These are phyloP conservation scores for Bigelowiella natans DNA, from an alignment of 78 protist genomes.

Conservation along the genomic window DNA sequence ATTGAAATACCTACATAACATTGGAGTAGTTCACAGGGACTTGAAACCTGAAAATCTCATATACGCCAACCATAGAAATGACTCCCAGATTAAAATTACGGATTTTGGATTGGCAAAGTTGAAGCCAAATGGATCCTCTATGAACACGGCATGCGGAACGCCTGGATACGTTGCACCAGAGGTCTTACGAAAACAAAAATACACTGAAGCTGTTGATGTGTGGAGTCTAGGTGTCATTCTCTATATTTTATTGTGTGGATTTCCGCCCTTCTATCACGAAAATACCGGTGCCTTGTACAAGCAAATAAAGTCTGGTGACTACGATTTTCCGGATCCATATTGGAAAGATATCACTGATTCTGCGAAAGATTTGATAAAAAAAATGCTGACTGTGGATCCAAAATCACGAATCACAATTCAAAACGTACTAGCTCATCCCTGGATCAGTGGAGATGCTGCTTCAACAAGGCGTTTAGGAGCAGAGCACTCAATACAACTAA, in stretches of 20 bases:
- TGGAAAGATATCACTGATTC: background rate
- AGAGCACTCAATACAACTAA: background rate
- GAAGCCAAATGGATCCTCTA: background rate
- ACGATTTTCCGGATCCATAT: background rate
- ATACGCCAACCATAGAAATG: background rate
- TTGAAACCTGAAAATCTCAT: constrained; percentile 25
- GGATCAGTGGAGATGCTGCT: background rate
- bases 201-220: constrained; percentile 28
- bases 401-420: background rate
- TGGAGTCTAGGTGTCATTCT: constrained; percentile 46
- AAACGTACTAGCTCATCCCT: background rate
- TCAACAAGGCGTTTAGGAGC: background rate
- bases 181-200: background rate
- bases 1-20: constrained; percentile 19
- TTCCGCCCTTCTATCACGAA: background rate
- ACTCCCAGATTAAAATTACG: constrained; percentile 4
- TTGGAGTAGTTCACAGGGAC: constrained; percentile 22
- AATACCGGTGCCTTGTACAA: background rate
- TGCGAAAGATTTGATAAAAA: background rate
- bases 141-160: constrained; percentile 1
- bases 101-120: constrained; percentile 14
- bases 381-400: background rate
- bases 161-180: constrained; percentile 33
- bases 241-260: constrained; percentile 28
- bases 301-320: background rate